A percentile compares a stretch with the other conserved stretches of the same genome.
Conservation (phyloP, 768 basidiomycete species). For the Lentinula sp. region DNA sequence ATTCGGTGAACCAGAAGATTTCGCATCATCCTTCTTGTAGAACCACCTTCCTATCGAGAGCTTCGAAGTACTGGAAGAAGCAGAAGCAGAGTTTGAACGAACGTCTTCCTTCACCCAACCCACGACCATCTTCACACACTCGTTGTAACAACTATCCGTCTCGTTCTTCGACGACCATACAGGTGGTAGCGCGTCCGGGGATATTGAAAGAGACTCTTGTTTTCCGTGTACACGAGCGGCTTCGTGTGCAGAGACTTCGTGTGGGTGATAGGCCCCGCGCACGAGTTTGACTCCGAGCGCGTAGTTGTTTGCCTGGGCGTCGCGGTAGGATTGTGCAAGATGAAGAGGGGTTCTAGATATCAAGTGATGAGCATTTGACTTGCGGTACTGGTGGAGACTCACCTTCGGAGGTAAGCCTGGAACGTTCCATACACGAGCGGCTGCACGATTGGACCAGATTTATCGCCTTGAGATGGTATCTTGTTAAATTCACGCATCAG, state of each 20-base stretch:
- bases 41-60: conserved; percentile 7
- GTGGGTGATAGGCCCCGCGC: conserved; percentile 84
- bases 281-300: conserved; percentile 89
- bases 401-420: conserved; percentile 85
- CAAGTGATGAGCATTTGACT: neutral
- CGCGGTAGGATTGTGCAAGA: conserved; percentile 55
- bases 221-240: conserved; percentile 10
- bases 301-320: conserved; percentile 62
- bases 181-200: conserved; percentile 52
- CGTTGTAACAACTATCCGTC: conserved; percentile 72
- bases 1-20: conserved; percentile 6
- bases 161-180: conserved; percentile 65
- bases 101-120: conserved; percentile 9
- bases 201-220: conserved; percentile 38
- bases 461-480: conserved; percentile 9
- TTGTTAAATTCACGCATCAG: conserved; percentile 78
- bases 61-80: neutral
- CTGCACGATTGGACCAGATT: conserved; percentile 28
- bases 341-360: conserved; percentile 57
- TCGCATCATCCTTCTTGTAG: neutral
- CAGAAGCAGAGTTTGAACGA: neutral
- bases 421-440: conserved; percentile 82
- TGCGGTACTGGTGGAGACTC: neutral
- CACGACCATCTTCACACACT: conserved; percentile 53
- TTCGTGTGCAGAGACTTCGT: conserved; percentile 55